Base-by-base conservation (phyloP, 768 basidiomycete species). In the Leucosporidium yakuticum region DNA sequence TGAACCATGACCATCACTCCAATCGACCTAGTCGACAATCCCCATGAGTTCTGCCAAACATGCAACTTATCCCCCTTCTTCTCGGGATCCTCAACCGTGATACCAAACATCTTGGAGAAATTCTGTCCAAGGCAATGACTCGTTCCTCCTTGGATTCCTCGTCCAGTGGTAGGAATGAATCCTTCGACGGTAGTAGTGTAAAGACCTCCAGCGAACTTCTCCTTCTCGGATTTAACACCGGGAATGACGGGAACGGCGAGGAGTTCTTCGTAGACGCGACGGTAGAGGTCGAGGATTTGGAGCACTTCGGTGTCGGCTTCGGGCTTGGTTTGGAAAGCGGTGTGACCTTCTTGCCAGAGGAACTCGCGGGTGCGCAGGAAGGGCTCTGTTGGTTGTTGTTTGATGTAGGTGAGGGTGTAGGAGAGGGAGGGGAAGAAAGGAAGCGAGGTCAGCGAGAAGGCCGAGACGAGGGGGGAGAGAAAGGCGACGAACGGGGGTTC, bases 341-440 rank as follows among this genome's bases (percentile, higher is more conserved):
- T 98, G 81, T 99, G 96, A 48, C 96, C 96, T 80, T 99, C 96
- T 81, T 99, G 96, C 96, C 96, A 99, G n/a, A 99, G 83, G 84
- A 97, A 99, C 81, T 99, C 96, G 77, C 96, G 90, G 3, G 96
- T 98, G 64, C 96, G 92, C 48, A 99, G 85, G 89, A 99, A 99
- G 12, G 96, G 96, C 79, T 99, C 89, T 90, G 77, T 47, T 62
- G 34, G 31, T 39, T 19, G n/a, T 47, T 14, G 32, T 29, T 21
- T 20, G 34, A 19, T 21, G 20, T 56, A 21, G 54, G 15, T 56
- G 14, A 53, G 36, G 12, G 44, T n/a, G n/a, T n/a, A 9, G 47
- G 20, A 4, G 0, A 20, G 23, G 27, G 1, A 31, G 20, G 25
- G 9, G 55, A 54, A 27, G 36, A 1, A 9, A 19, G 32, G 36